Conservation (phyloP, 1,284 basidiomycete species). For the Trametes sp. region DNA sequence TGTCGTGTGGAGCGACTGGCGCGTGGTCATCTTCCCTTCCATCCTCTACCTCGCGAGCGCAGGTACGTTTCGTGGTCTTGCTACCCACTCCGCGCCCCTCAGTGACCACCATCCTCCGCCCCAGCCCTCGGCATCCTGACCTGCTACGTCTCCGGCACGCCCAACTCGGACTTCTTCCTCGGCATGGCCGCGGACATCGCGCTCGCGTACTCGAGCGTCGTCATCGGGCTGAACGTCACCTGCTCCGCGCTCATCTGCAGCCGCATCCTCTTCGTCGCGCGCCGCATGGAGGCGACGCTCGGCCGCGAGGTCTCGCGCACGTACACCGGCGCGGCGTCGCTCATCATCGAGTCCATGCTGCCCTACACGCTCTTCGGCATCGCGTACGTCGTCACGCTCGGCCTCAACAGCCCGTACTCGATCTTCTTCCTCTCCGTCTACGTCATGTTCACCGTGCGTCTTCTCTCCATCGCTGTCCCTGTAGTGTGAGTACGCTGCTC, state of each 20-base stretch:
- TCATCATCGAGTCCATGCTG: slow-evolving; percentile 25
- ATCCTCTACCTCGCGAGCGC: slow-evolving; percentile 20
- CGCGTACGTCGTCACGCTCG: slow-evolving; percentile 25
- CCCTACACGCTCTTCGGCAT: slow-evolving; percentile 24
- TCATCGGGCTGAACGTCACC: slow-evolving; percentile 24
- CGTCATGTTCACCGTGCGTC: slow-evolving; percentile 30
- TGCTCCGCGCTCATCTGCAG: slow-evolving; percentile 21
- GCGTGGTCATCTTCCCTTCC: slow-evolving; percentile 13
- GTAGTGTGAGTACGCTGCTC: too few species aligned
- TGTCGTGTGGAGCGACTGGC: slow-evolving; percentile 24
- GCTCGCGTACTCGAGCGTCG: slow-evolving; percentile 18
- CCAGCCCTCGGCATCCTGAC: slow-evolving; percentile 22
- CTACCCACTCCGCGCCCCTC: not conserved
- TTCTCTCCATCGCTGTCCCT: not conserved
- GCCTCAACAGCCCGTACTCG: slow-evolving; percentile 16
- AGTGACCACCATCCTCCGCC: not conserved
- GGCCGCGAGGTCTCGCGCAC: slow-evolving; percentile 10
- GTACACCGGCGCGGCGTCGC: slow-evolving; percentile 25
- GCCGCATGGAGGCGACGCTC: slow-evolving; percentile 14
- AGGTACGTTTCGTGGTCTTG: not conserved
- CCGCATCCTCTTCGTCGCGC: slow-evolving; percentile 21
- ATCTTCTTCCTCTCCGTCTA: slow-evolving; percentile 29
- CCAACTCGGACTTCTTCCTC: slow-evolving; percentile 21
- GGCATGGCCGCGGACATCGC: slow-evolving; percentile 18
- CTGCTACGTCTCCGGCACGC: slow-evolving; percentile 21